A percentile compares a stretch with the other conserved stretches of the same genome.
These are phyloP conservation scores for Fusarium sp. DNA, from an alignment of 2,329 filamentous ascomycete genomes.

Conservation along the genomic window DNA sequence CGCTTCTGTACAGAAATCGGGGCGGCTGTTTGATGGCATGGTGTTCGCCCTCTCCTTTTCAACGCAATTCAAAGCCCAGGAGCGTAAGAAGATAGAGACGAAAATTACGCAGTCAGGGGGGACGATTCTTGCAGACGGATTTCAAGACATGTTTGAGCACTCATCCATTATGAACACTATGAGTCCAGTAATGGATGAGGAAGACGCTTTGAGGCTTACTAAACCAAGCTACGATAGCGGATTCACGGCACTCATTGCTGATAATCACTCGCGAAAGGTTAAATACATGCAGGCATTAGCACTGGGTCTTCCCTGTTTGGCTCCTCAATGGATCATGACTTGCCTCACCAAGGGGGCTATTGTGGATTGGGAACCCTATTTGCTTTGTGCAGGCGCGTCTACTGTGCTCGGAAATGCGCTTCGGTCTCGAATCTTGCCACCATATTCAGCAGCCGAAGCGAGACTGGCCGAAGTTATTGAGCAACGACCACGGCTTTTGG, in stretches of 20 bases:
- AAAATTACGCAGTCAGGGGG: slow-evolving; percentile 79
- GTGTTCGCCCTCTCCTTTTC: slow-evolving; percentile 85
- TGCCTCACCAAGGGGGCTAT: slow-evolving; percentile 72
- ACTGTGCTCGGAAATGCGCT: slow-evolving; percentile 79
- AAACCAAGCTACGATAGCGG: slow-evolving; percentile 65
- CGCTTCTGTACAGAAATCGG: slow-evolving; percentile 40
- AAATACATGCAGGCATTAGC: slow-evolving; percentile 97
- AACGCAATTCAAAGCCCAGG: slow-evolving; percentile 53
- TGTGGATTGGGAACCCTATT: slow-evolving; percentile 81
- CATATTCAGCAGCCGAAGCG: slow-evolving; percentile 69
- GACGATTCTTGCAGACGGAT: slow-evolving; percentile 76
- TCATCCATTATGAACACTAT: slow-evolving; percentile 50
- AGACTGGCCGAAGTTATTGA: slow-evolving; percentile 68
- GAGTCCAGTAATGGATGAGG: slow-evolving; percentile 47
- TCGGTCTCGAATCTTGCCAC: slow-evolving; percentile 75
- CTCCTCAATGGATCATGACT: slow-evolving; percentile 81
- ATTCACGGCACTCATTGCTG: slow-evolving; percentile 87
- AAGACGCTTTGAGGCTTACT: slow-evolving; percentile 63
- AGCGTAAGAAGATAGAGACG: slow-evolving; percentile 62
- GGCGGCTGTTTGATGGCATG: slow-evolving; percentile 78
- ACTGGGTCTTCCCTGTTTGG: slow-evolving; percentile 86
- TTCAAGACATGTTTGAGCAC: slow-evolving; percentile 80
- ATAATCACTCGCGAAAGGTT: slow-evolving; percentile 83
- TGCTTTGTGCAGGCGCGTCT: slow-evolving; percentile 87
- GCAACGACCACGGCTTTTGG: slow-evolving; percentile 71